Base-by-base conservation (phyloP, 768 basidiomycete species). In the Multifurca ochricompacta region DNA sequence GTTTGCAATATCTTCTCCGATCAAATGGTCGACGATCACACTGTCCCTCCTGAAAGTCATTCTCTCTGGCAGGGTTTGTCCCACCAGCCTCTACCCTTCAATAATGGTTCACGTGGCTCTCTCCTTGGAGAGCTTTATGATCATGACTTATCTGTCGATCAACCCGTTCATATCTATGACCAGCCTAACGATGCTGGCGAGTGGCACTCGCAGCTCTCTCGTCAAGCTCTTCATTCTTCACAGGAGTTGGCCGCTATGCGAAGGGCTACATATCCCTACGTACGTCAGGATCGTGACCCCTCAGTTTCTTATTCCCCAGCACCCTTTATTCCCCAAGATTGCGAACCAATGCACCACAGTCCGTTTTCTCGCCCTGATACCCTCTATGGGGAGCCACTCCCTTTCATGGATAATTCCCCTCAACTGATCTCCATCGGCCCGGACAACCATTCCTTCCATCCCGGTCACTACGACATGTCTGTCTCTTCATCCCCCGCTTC, bases 71-170 rank as follows among this genome's bases (percentile, higher is more conserved):
- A 63, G 53, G 52, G 58, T 37, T 64, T 65, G 54, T 66, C 64
- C 48, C 66, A 58, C 43, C 62, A 62, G 39, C 58, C 63, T 57
- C 66, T 66, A 56, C 66, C 65, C 62, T 70, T 65, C 54, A 69
- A 65, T 63, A 59, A 65, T 63, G 60, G 63, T 44, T 73, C 73
- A 1, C 71, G 76, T 25, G 76, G 72, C 59, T 82, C 83, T 0
- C 76, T 87, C 32, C 77, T 88, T 37, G 77, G 80, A 53, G 86
- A 88, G 68, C 76, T 89, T 51, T 87, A 87, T 69, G 82, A 87
- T 51, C 70, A 73, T 46, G 77, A 83, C 60, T 60, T 74, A 40
- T 65, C 75, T 28, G 73, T 73, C 49, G 59, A 65, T 48, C 63
- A 62, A 41, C 60, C 57, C 41, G 49, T 61, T 48, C 61, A 60